These are phyloP conservation scores for Neurospora sp. DNA, from an alignment of 495 filamentous ascomycete genomes.

Conservation along the genomic window DNA sequence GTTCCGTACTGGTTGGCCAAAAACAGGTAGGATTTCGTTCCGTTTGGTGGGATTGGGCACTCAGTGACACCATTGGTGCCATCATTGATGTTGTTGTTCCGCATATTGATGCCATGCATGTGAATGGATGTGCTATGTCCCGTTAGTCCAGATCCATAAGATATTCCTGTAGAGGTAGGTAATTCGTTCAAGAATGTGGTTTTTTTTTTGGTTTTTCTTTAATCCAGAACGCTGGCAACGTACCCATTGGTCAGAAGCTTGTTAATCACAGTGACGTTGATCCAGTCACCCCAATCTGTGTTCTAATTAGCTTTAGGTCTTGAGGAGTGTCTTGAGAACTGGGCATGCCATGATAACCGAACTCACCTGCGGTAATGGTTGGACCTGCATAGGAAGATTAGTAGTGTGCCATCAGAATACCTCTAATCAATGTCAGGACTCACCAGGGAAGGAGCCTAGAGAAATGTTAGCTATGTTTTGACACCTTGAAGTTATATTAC, in stretches of 20 bases:
- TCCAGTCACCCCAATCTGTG: conserved; percentile 1
- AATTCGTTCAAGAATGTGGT: not conserved
- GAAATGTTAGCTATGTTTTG: not conserved
- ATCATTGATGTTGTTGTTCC: conserved; percentile 19
- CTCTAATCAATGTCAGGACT: not conserved
- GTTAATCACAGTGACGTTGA: conserved; percentile 1
- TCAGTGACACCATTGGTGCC: conserved; percentile 35
- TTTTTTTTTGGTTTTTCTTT: not conserved
- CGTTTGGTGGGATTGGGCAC: conserved; percentile 36
- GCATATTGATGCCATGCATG: conserved; percentile 41
- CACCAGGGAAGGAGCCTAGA: not conserved
- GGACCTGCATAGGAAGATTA: not conserved
- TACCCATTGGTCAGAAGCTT: not conserved
- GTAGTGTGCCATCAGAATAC: not conserved
- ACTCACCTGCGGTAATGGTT: not conserved
- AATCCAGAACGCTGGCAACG: not conserved
- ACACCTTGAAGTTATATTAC: not conserved
- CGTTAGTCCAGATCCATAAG: not conserved
- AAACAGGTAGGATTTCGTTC: conserved; percentile 32
- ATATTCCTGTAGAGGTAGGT: not conserved
- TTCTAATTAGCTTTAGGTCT: not conserved
- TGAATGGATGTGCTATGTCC: not conserved
- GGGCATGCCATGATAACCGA: not conserved
- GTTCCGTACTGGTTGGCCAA: conserved; percentile 42
- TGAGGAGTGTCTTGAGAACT: not conserved